Percentiles rank a stretch among this genome's conserved stretches.
Conservation (phyloP, 2,329 filamentous ascomycete genomes). For the Zymoseptoria tritici region DNA sequence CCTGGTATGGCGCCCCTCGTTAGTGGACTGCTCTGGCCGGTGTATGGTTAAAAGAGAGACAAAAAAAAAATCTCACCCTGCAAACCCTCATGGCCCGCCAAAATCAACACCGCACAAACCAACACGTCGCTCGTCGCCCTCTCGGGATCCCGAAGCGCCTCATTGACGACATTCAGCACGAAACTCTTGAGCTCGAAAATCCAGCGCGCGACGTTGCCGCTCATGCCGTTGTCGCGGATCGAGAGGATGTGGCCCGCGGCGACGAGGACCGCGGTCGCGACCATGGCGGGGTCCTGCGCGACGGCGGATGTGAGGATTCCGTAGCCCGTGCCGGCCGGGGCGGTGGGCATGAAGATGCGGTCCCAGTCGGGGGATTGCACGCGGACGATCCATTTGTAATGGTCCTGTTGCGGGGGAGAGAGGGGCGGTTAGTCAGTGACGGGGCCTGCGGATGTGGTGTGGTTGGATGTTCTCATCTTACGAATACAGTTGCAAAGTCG, state of each 20-base stretch:
- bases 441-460: too few relatives aligned
- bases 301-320: background rate
- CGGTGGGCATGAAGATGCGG: slow-evolving; percentile 2
- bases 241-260: slow-evolving; percentile 5
- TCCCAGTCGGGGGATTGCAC: slow-evolving; percentile 1
- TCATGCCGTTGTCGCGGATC: background rate
- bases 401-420: background rate
- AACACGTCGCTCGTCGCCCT: slow-evolving; percentile 15
- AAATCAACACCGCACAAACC: slow-evolving; percentile 8
- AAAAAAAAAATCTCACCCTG: background rate
- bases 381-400: slow-evolving; percentile 6
- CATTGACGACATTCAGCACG: slow-evolving; percentile 17
- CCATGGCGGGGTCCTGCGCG: background rate
- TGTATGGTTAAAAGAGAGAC: too few relatives aligned
- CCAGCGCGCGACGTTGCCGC: background rate
- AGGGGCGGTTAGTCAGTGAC: background rate
- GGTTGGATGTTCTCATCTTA: background rate
- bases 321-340: background rate
- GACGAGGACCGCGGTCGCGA: slow-evolving; percentile 1
- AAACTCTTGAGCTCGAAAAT: slow-evolving; percentile 6
- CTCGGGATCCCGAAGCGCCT: slow-evolving; percentile 15
- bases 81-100: slow-evolving; percentile 4
- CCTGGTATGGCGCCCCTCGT: background rate
- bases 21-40: too few relatives aligned
- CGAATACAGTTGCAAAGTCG: background rate